Base-by-base conservation (phyloP, 192 early-diverging fungal species). In the Linnemannia zychae region DNA sequence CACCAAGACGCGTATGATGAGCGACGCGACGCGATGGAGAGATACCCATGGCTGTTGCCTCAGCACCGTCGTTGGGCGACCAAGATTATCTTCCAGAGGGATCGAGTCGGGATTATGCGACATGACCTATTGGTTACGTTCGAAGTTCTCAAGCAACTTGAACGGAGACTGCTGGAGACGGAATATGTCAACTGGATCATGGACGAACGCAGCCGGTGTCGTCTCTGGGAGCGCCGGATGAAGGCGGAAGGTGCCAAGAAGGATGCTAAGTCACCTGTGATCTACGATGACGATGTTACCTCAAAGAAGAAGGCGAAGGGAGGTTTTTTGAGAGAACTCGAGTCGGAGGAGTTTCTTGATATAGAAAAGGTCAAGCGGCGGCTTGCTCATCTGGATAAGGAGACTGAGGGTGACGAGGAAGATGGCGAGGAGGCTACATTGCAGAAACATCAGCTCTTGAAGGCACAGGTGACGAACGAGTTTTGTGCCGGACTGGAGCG, bases 181-280 rank as follows among this genome's bases (percentile, higher is more conserved):
- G 89, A 92, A 60, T 92, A 90, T 69, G 80, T 88, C 65, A 92
- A 90, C 69, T 92, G 91, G 91, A 72, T 92, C 22, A 74, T 90
- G 73, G 91, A 92, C 69, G 82, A 86, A 38, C 77, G 74, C 16
- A 71, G 84, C 13, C 79, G 87, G 40, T 92, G 91, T 33, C 83
- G 77, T 33, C 65, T 85, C 0, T 85, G 83, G 83, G 78, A 79
- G 37, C 67, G 67, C 5, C 53, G 71, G 72, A 74, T 13, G 49
- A 50, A 65, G 37, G 52, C 33, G 7, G 34, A 63, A 28, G 31
- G 28, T 28, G 28, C 57, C 24, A 12, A 63, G 57, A 33, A 34
- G n/a, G n/a, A 47, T 3, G 28, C 7, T 6, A n/a, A 2, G 9
- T 22, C 40, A 13, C 5, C 13, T 44, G 40, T 44, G 40, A 9